Evolutionary conservation across 2,329 filamentous ascomycete species (phyloP), one percentile per base, ranked within the genome.

Genomic region (Cordyceps fumosorosea): DNA sequence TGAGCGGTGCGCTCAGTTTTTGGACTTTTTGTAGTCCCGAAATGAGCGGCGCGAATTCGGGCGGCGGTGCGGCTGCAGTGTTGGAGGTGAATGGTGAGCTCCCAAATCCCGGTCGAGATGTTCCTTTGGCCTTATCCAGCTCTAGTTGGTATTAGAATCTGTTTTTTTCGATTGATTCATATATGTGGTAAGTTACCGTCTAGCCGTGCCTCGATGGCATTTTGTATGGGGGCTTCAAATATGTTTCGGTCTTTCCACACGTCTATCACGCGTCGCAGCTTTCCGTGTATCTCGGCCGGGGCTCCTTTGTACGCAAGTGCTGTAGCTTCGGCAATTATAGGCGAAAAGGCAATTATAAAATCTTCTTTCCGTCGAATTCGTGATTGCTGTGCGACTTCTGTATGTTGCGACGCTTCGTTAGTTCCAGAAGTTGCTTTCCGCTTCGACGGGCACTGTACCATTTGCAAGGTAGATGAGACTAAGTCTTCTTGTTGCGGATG

Each of bases 401-500:
- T 60, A 52, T 11, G 4, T 45, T 53, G 14, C 29, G 32, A 34
- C 16, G n/a, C 58, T 32, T 60, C n/a, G 20, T 65, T 56, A 62
- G 57, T 34, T 62, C n/a, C 22, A 42, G 0, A 12, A 7, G n/a
- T 26, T 24, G 40, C 47, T 47, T n/a, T 58, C 29, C 18, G 40
- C 20, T 56, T 12, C 12, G 40, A 10, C 34, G 40, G 54, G 32
- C 32, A 57, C 8, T n/a, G 71, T 81, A 95, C 91, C 91, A 75
- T 99, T 99, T 66, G 93, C 93, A 62, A 99, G 88, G 74, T 99
- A 99, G 66, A 99, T 85, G 66, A 98, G 81, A 69, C 92, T 96
- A 64, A 99, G 80, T 68, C 92, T 87, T 75, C 96, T 97, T 64
- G 88, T 85, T 64, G 90, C 88, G 7, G 89, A 86, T 1, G 91